These are phyloP conservation scores for Puccinia horiana DNA, from an alignment of 1,284 basidiomycete genomes.

Conservation along the genomic window DNA sequence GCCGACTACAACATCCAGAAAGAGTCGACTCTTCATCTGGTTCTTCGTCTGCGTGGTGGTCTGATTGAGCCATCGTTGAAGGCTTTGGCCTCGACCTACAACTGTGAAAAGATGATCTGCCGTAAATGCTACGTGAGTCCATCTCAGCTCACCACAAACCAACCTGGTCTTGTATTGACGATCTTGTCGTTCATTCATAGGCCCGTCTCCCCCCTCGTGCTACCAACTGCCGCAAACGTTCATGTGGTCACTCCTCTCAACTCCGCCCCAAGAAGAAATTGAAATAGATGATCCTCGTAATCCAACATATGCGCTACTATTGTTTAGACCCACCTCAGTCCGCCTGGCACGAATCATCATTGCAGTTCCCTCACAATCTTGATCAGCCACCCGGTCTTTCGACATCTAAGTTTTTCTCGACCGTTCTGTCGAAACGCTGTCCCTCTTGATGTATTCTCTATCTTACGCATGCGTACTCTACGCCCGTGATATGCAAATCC, in stretches of 20 bases:
- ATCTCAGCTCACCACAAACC: conserved; percentile 76
- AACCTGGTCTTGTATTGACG: conserved; percentile 89
- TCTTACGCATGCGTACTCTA: no score
- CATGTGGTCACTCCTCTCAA: conserved; percentile 83
- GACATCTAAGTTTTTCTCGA: no score
- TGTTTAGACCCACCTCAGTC: not conserved
- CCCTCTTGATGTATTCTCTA: not conserved
- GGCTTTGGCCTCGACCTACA: conserved; percentile 84
- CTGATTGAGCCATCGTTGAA: conserved; percentile 99
- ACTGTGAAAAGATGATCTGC: conserved; percentile 82
- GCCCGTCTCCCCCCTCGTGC: conserved; percentile 51
- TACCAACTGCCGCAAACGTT: conserved; percentile 60
- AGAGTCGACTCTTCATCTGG: conserved; percentile 59
- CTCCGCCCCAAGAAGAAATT: conserved; percentile 70
- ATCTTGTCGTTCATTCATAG: conserved; percentile 49
- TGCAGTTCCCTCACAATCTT: not conserved
- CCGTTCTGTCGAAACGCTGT: not conserved
- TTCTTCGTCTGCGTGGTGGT: conserved; percentile 81
- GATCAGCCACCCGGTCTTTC: not conserved
- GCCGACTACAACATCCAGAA: no score
- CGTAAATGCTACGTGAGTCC: conserved; percentile 99
- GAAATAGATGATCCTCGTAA: conserved; percentile 20
- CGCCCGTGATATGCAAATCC: not conserved
- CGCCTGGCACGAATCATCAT: not conserved
- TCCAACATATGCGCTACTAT: not conserved